These are phyloP conservation scores for Septoria petroselini DNA, from an alignment of 2,329 filamentous ascomycete species.

Conservation along the genomic window DNA sequence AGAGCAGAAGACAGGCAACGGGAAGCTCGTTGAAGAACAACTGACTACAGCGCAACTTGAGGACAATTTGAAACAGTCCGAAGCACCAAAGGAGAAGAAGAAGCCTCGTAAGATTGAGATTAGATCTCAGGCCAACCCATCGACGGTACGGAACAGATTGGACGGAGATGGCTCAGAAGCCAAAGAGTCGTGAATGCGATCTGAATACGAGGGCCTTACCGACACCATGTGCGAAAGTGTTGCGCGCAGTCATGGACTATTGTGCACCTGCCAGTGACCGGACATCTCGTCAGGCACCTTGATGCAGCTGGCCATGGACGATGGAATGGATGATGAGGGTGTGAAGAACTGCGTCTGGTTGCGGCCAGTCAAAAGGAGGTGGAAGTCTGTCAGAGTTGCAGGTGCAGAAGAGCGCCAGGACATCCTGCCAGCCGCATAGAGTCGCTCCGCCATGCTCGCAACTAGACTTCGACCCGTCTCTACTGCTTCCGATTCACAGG, in stretches of 20 bases:
- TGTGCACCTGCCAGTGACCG: too few relatives aligned
- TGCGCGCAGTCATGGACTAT: too few relatives aligned
- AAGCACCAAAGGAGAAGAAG: conserved; percentile 6
- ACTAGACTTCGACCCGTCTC: background rate
- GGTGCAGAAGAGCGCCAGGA: too few relatives aligned
- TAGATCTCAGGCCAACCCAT: conserved; percentile 2
- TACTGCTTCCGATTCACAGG: background rate
- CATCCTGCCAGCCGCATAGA: too few relatives aligned
- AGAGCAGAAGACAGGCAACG: conserved; percentile 9
- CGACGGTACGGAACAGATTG: background rate
- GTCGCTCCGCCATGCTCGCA: background rate
- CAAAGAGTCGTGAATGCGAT: background rate
- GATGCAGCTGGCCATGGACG: too few relatives aligned
- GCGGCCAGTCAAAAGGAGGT: too few relatives aligned
- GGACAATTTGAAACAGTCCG: background rate
- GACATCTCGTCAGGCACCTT: too few relatives aligned
- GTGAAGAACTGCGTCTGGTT: too few relatives aligned
- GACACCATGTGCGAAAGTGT: too few relatives aligned
- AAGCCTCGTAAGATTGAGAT: conserved; percentile 27
- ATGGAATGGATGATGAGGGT: too few relatives aligned
- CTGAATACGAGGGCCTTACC: too few relatives aligned
- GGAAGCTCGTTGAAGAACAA: background rate
- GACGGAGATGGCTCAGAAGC: background rate
- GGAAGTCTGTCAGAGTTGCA: too few relatives aligned
- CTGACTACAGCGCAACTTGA: background rate